Conservation (phyloP, 2,329 filamentous ascomycete species). For the Arthrobotrys pseudoclavata region DNA sequence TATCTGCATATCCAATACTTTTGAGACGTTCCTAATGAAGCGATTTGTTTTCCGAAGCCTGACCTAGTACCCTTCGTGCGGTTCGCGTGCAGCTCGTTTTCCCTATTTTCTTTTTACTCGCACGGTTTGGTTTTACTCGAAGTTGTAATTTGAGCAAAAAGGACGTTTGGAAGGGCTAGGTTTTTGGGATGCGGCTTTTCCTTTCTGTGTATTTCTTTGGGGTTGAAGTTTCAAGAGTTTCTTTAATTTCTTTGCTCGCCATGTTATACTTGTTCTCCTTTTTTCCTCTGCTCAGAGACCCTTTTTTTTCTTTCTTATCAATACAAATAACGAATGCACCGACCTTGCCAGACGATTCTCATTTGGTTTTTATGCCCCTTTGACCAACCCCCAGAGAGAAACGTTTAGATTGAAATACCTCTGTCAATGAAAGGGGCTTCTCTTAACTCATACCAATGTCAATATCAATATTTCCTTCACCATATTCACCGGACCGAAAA, state of each 20-base stretch:
- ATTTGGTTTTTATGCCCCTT: conserved; percentile 26
- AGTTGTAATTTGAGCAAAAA: conserved; percentile 55
- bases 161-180: conserved; percentile 35
- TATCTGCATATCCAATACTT: conserved; percentile 41
- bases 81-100: conserved; percentile 17
- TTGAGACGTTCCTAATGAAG: conserved; percentile 57
- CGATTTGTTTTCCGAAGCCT: conserved; percentile 52
- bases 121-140: conserved; percentile 42
- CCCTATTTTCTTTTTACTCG: conserved; percentile 19
- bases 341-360: conserved; percentile 38
- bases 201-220: conserved; percentile 18
- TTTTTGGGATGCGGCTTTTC: conserved; percentile 26
- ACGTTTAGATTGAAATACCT: conserved; percentile 21
- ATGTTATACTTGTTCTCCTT: conserved; percentile 8
- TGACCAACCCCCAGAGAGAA: conserved; percentile 30
- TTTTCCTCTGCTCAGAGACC: neutral
- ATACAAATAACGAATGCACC: conserved; percentile 49
- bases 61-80: conserved; percentile 47
- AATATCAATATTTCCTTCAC: conserved; percentile 9
- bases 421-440: conserved; percentile 11
- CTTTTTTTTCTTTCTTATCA: conserved; percentile 10
- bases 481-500: neutral
- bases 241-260: neutral
- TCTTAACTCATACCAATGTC: conserved; percentile 18
- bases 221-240: conserved; percentile 9